These are phyloP conservation scores for Marsdenia floribunda DNA, from an alignment of 257 asterid genomes.

Conservation along the genomic window DNA sequence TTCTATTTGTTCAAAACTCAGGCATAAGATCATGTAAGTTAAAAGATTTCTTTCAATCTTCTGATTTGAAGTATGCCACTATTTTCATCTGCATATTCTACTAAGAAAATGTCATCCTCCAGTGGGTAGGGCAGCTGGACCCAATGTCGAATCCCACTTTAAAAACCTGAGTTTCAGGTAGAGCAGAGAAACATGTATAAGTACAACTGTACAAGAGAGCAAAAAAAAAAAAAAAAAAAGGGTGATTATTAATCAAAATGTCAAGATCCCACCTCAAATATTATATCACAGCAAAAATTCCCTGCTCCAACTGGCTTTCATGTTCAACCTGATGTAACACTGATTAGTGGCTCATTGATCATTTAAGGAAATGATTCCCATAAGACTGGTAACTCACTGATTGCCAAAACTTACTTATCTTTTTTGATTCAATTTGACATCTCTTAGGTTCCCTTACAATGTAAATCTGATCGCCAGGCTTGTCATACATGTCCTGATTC, in stretches of 20 bases:
- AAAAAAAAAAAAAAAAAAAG: neutral
- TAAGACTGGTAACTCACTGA: neutral
- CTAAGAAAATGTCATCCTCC: slow-evolving; percentile 11
- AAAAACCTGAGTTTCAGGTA: neutral
- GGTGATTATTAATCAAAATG: too few relatives aligned
- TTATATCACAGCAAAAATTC: neutral
- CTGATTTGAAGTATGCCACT: neutral
- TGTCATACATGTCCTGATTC: slow-evolving; percentile 75
- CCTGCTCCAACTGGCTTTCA: neutral
- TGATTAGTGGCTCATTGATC: neutral
- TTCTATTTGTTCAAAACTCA: neutral
- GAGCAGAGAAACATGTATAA: slow-evolving; percentile 10
- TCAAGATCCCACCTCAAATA: neutral
- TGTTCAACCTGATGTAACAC: neutral
- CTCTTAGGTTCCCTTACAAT: slow-evolving; percentile 73
- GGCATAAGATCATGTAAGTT: neutral
- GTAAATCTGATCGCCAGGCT: slow-evolving; percentile 70
- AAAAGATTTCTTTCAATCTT: neutral
- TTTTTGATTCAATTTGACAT: slow-evolving; percentile 36
- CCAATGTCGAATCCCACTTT: slow-evolving; percentile 8
- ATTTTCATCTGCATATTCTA: neutral
- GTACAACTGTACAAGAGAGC: slow-evolving; percentile 7
- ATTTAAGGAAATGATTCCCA: neutral
- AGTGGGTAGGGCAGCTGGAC: slow-evolving; percentile 8
- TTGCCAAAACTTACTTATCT: neutral